These are phyloP conservation scores for Cunninghamia lanceolata DNA, from an alignment of 75 land plant species.

Conservation along the genomic window DNA sequence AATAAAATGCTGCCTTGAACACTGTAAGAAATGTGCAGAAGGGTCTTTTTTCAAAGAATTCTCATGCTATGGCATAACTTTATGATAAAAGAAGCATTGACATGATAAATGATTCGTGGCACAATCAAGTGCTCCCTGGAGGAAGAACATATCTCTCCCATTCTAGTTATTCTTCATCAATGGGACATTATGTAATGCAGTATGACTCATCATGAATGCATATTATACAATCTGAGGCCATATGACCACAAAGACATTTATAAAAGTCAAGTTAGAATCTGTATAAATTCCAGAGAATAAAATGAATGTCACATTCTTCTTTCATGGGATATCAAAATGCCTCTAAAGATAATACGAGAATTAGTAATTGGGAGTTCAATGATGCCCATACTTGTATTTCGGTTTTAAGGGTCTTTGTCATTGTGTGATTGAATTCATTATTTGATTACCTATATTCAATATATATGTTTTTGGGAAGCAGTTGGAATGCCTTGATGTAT, in stretches of 20 bases:
- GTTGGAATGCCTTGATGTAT: not conserved
- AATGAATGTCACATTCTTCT: not conserved
- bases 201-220: not conserved
- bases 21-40: not conserved
- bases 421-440: not conserved
- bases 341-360: not conserved
- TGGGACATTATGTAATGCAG: not conserved
- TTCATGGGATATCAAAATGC: not conserved
- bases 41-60: not conserved
- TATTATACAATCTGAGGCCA: not conserved
- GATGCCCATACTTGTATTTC: not conserved
- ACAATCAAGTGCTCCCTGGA: not conserved
- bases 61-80: not conserved
- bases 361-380: not conserved
- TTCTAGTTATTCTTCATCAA: not conserved
- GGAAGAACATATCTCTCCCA: not conserved
- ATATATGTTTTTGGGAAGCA: not conserved
- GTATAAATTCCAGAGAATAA: not conserved
- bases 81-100: not conserved
- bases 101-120: not conserved
- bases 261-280: not conserved
- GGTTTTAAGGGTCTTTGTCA: not conserved
- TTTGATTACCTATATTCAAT: not conserved
- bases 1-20: not conserved
- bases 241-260: not conserved